Evolutionary conservation across 2,329 filamentous ascomycete species (phyloP), one percentile per base, ranked within the genome.

Genomic region (Xylaria sp.): DNA sequence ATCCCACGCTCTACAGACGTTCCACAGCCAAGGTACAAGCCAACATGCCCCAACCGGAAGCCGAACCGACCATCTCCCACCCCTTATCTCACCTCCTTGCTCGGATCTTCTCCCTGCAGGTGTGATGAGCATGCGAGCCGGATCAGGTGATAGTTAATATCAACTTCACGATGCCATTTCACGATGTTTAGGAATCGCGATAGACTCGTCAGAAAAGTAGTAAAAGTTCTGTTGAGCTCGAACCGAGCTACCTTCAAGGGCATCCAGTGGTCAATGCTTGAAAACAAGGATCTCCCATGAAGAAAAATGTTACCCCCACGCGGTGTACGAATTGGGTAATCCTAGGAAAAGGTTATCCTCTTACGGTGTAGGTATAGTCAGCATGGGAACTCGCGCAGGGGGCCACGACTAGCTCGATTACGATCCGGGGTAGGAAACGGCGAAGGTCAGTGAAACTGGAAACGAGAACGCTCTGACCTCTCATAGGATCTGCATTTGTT

Each of bases 61-160:
- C 60, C 34, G 55, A 56, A 65, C 68, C 68, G 68, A 70, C 65
- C 45, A 34, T 52, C 60, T 67, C 20, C 65, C 61, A 61, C 65
- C 57, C 66, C 65, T 68, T 65, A 68, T 65, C 68, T 65, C 25
- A 57, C 57, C 61, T 60, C 65, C 67, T 67, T 63, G 68, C 68
- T 68, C 68, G 53, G 68, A 68, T 70, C 68, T 52, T 58, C 68
- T 62, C 30, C 67, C 34, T 67, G 68, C 65, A 70, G 61, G 25
- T 63, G 39, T 65, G 60, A 62, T 65, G 65, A 43, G 57, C 67
- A 70, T 64, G 45, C 57, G 39, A 65, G 28, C 25, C 50, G 52
- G 56, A 70, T 70, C 67, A 70, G 67, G 67, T 70, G 67, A 70
- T 59, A 59, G 25, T 15, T 46, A 58, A 60, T 60, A 8, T 57